phyloP scores from a whole-genome alignment of 2,329 filamentous ascomycete species.

The Westerdykella aurantiaca region DNA sequence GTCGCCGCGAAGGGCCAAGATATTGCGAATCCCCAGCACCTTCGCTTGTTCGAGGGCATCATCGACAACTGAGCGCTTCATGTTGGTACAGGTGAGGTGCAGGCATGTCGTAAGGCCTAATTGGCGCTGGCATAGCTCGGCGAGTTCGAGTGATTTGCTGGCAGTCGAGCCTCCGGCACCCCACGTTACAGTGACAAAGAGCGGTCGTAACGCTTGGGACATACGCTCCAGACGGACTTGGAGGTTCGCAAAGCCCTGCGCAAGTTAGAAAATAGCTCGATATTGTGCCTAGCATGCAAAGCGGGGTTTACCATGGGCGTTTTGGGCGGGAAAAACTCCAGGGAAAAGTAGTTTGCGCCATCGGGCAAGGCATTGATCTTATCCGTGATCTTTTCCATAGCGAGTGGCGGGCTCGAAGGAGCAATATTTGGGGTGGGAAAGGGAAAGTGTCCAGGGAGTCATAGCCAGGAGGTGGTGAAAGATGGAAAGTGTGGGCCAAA shows the following conservation, averaged over 20 bases:
- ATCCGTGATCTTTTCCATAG: slow-evolving; percentile 70
- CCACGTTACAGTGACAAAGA: slow-evolving; percentile 98
- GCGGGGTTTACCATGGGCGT: slow-evolving; percentile 65
- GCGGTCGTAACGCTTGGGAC: slow-evolving; percentile 80
- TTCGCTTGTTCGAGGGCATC: slow-evolving; percentile 87
- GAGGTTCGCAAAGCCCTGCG: slow-evolving; percentile 79
- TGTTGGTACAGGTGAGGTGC: slow-evolving; percentile 96
- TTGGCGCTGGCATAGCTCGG: slow-evolving; percentile 90
- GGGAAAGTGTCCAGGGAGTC: slow-evolving; percentile 17
- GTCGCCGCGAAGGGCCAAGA: slow-evolving; percentile 85
- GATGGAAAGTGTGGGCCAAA: slow-evolving; percentile 13
- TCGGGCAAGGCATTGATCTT: slow-evolving; percentile 87
- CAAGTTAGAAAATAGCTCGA: slow-evolving; percentile 7
- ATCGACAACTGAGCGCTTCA: slow-evolving; percentile 81
- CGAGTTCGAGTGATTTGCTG: slow-evolving; percentile 84
- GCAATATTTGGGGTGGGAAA: neutral
- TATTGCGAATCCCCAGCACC: slow-evolving; percentile 84
- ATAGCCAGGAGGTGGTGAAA: slow-evolving; percentile 21
- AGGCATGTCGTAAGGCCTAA: slow-evolving; percentile 89
- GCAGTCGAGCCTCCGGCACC: slow-evolving; percentile 91
- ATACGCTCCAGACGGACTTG: slow-evolving; percentile 91
- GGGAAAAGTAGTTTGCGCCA: slow-evolving; percentile 80
- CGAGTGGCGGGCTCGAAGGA: neutral
- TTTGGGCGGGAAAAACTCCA: slow-evolving; percentile 99
- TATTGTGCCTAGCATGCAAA: slow-evolving; percentile 9